Conservation (phyloP, 371 early-diverging fungal species). For the Paraphysoderma sedebokerense region DNA sequence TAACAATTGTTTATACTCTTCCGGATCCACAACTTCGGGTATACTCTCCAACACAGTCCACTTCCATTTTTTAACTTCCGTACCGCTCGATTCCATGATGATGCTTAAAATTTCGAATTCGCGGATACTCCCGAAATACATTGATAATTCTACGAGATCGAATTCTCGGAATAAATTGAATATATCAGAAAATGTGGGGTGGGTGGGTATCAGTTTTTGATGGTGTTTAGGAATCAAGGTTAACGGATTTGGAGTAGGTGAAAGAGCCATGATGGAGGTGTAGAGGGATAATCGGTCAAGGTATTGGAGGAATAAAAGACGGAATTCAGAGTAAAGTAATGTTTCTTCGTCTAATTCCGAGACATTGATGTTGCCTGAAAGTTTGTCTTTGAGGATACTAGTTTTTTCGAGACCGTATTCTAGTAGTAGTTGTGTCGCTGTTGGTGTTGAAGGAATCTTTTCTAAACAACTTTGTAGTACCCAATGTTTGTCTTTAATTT, state of each 20-base stretch:
- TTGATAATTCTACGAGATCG: conserved; percentile 38
- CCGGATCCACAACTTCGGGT: conserved; percentile 37
- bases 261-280: conserved; percentile 24
- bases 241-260: not conserved
- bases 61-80: conserved; percentile 34
- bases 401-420: conserved; percentile 33
- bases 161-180: conserved; percentile 44
- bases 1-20: conserved; percentile 23
- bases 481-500: conserved; percentile 43
- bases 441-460: conserved; percentile 9
- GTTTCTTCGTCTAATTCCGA: conserved; percentile 11
- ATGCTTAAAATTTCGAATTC: conserved; percentile 35
- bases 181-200: conserved; percentile 11
- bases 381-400: conserved; percentile 16
- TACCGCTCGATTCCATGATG: conserved; percentile 41
- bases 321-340: conserved; percentile 21
- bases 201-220: conserved; percentile 9
- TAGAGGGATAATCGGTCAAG: conserved; percentile 46
- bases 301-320: conserved; percentile 37
- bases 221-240: not conserved
- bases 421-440: conserved; percentile 23
- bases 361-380: conserved; percentile 6
- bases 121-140: conserved; percentile 35
- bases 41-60: conserved; percentile 40
- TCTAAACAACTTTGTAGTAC: conserved; percentile 33